Evolutionary conservation across 148 eudicot species (phyloP).

Genomic region (Selenicereus undatus): DNA sequence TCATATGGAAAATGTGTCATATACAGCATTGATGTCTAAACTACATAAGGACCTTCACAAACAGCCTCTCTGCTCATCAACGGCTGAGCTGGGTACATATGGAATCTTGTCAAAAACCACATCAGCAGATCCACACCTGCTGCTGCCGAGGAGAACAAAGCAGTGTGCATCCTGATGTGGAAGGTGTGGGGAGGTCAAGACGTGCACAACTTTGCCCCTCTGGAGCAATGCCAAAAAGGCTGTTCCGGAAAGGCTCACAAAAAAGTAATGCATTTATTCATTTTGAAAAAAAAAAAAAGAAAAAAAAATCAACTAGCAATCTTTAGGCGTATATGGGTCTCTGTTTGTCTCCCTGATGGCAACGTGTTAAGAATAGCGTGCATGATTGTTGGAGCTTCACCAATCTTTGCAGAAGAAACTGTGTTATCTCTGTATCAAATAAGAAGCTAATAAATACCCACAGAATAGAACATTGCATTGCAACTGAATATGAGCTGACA

Average conservation of each 20-base stretch:
- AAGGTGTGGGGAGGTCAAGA: too few relatives aligned
- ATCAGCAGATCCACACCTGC: too few relatives aligned
- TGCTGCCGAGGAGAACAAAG: too few relatives aligned
- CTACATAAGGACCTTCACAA: not conserved
- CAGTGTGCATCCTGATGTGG: too few relatives aligned
- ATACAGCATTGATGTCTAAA: not conserved
- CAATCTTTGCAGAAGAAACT: not conserved
- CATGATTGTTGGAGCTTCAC: not conserved
- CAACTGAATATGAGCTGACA: not conserved
- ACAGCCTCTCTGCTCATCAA: not conserved
- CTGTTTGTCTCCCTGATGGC: not conserved
- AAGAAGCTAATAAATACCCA: not conserved
- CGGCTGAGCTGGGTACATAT: too few relatives aligned
- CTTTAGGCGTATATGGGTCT: not conserved
- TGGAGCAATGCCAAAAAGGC: too few relatives aligned
- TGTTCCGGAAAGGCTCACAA: too few relatives aligned
- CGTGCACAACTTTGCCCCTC: too few relatives aligned
- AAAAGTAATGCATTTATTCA: too few relatives aligned
- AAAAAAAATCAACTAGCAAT: not conserved
- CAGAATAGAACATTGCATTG: not conserved
- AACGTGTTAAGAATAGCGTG: not conserved
- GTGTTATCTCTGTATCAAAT: not conserved
- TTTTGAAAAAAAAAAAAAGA: too few relatives aligned
- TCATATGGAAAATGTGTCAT: not conserved
- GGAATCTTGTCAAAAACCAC: too few relatives aligned